Base-by-base conservation (phyloP, 352 stramenopile genomes). In the Globisporangium ultimum region DNA sequence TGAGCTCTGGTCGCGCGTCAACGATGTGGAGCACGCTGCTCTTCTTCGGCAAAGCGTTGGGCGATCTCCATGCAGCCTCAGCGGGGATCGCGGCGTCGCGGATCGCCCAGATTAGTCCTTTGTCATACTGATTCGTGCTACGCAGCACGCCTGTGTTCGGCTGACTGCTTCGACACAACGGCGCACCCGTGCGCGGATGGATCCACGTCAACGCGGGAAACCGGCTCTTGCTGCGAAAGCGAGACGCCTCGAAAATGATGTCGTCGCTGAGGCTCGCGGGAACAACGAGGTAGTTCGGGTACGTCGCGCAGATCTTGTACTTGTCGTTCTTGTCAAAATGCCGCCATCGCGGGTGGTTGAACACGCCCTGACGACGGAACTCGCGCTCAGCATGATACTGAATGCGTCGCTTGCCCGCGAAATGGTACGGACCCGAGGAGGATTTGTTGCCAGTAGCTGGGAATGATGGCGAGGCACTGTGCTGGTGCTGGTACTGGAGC, bases 81-180 rank as follows among this genome's bases (percentile, higher is more conserved):
- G 60, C 67, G 13, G 78, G 64, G 61, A 89, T 78, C 18, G 74
- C 84, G 24, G 77, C 79, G 49, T 98, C 93, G 20, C 92, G 74
- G 55, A 95, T 88, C 7, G 82, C 78, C 76, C 86, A 91, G 13
- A 97, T 86, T n/a, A 97, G 63, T 14, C 85, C 87, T 43, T 97
- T 87, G 67, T 99, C 97, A 18, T 90, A 82, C 9, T 75, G 61
- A 58, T 87, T 97, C 24, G 84, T 97, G 74, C 95, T 97, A 15
- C 95, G 93, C 40, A 97, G 68, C 10, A 99, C 74, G 21, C 97
- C 97, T 1, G 97, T 96, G 66, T 98, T 98, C 1, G 97, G 97
- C 65, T 99, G 96, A 36, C 91, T 94, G 42, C 80, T 96, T 20
- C 97, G 80, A 74, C 94, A 99, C 46, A 99, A 77, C 34, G 86